Base-by-base conservation (phyloP, 208 protist genomes). In the Trypanosoma melophagium region DNA sequence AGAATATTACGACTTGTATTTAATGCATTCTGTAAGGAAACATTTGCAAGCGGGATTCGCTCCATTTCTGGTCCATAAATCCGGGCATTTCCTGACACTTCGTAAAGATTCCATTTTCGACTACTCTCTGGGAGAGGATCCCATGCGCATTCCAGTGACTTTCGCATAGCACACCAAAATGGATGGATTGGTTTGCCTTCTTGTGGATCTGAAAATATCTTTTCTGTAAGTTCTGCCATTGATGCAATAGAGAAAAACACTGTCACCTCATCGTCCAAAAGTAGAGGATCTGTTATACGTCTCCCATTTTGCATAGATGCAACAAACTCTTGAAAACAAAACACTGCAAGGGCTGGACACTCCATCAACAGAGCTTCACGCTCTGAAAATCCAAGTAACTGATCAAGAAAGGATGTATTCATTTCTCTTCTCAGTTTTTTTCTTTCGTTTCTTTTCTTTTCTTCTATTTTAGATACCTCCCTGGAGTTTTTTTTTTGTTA, bases 321-420 rank as follows among this genome's bases (percentile, higher is more conserved):
- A 14, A 88, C 72, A 17, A 94, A 64, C 66, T 92, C 84, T 58
- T 92, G 80, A 59, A 86, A 93, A 41, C 54, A 66, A 7, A 91
- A 64, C 7, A 86, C 58, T 38, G 83, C 59, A 21, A 94, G 67
- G 14, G 90, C 86, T n/a, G 87, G 90, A 51, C 87, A 94, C 45
- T 86, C 74, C 13, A 66, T 35, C 50, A 90, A 71, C 14, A 96
- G 77, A 16, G 17, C 21, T 24, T 90, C 83, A 35, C 90, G 82
- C 12, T 68, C 24, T 1, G 84, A 77, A 66, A 76, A 81, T n/a
- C 68, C 25, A 35, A 88, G 75, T 1, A 95, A 55, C 44, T 75
- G 44, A 47, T 88, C 80, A 45, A 89, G 76, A 45, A 80, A 90
- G 57, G 69, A 67, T 12, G 56, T 21, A 42, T 40, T 57, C 69